phyloP scores from a whole-genome alignment of 2,329 filamentous ascomycete species.

The Xylariaceae sp. region DNA sequence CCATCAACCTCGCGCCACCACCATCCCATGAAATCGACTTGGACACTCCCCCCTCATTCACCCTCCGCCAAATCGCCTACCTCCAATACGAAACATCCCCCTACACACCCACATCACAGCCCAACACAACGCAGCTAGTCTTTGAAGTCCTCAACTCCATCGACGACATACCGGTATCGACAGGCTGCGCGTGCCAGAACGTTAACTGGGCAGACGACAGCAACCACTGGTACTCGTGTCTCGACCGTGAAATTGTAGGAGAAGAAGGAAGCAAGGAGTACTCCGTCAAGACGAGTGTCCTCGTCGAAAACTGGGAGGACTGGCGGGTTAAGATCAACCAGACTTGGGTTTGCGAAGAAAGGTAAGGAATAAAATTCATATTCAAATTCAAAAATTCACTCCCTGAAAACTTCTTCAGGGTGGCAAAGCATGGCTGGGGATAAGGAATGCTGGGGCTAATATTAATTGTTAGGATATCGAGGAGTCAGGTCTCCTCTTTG shows the following conservation, averaged over 20 bases:
- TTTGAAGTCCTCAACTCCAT: too few relatives aligned
- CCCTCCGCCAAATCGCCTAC: constrained; percentile 12
- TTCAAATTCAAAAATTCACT: too few relatives aligned
- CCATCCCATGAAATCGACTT: not conserved
- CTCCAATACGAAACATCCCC: constrained; percentile 11
- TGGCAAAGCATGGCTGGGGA: too few relatives aligned
- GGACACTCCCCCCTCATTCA: constrained; percentile 2
- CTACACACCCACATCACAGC: not conserved
- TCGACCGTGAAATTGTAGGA: constrained; percentile 22
- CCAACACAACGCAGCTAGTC: constrained; percentile 19
- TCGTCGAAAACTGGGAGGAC: constrained; percentile 30
- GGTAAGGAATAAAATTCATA: constrained; percentile 19
- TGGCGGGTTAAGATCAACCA: constrained; percentile 37
- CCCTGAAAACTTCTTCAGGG: too few relatives aligned
- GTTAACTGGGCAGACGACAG: constrained; percentile 24
- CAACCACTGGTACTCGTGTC: constrained; percentile 27
- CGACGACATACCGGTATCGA: too few relatives aligned
- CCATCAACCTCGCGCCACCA: not conserved
- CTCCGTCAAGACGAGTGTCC: constrained; percentile 32
- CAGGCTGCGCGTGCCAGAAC: constrained; percentile 23
- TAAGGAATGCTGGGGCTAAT: not conserved
- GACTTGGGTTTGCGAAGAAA: constrained; percentile 33
- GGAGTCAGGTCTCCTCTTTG: constrained; percentile 30
- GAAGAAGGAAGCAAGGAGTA: constrained; percentile 23
- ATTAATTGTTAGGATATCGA: constrained; percentile 16